Conservation (phyloP, 176 grass and related monocot species). For the Triticum timopheevii region DNA sequence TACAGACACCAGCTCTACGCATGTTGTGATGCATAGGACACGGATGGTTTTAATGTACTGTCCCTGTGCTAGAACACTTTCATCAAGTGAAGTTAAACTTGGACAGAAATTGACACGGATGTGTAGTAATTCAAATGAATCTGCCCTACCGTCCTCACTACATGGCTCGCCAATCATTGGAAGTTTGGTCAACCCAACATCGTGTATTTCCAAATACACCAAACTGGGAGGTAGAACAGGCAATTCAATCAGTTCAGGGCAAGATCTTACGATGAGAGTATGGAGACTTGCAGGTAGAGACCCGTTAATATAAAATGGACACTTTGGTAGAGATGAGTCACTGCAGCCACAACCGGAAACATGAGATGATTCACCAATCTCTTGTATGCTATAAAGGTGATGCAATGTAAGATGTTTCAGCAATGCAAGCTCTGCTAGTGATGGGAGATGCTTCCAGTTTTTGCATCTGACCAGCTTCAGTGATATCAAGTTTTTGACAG, state of each 20-base stretch:
- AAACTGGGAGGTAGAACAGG: slow-evolving; percentile 34
- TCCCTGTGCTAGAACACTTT: slow-evolving; percentile 9
- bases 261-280: not conserved
- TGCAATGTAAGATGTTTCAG: slow-evolving; percentile 23
- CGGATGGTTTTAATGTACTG: not conserved
- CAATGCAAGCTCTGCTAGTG: not conserved
- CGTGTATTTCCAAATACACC: not conserved
- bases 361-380: slow-evolving; percentile 21
- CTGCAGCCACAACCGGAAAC: not conserved
- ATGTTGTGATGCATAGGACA: not conserved
- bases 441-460: slow-evolving; percentile 23
- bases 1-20: slow-evolving; percentile 7
- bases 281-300: slow-evolving; percentile 24
- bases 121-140: not conserved
- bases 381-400: slow-evolving; percentile 3
- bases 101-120: not conserved
- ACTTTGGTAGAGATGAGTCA: not conserved
- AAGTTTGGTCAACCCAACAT: slow-evolving; percentile 24
- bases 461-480: slow-evolving; percentile 13
- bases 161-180: not conserved
- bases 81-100: slow-evolving; percentile 19
- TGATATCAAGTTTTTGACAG: slow-evolving; percentile 3
- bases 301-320: no score
- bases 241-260: slow-evolving; percentile 16
- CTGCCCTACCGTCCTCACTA: not conserved